Base-by-base conservation (phyloP, 202 grass and related monocot species). In the Setaria viridis region DNA sequence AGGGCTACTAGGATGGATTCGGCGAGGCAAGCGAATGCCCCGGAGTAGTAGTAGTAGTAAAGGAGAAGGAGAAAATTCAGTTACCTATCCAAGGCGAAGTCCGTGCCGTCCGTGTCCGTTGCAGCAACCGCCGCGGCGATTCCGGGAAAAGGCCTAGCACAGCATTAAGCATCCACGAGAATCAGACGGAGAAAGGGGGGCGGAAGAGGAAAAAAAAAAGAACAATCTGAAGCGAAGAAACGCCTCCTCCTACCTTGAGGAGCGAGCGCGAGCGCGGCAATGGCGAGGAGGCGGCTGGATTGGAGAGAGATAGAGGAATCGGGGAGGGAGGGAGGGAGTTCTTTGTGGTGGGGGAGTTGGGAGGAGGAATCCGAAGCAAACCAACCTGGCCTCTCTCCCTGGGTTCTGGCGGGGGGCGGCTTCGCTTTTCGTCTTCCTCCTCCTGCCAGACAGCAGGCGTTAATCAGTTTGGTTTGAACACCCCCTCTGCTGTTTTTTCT, bases 111-210 rank as follows among this genome's bases (percentile, higher is more conserved):
- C 3, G 67, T 4, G 53, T 5, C 9, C 67, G 67, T 45, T 45
- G 67, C 53, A 45, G 69, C 43, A 72, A 32, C 70, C 45, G 70
- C 17, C 25, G 46, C 45, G 13, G 45, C 70, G 70, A 47, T 72
- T 3, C 12, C n/a, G 68, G 68, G 1, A 5, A 1, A 25, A 9
- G 49, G 49, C 37, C 68, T 71, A 71, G 43, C 1, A 29, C n/a
- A 48, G 43, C 2, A 30, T 57, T 57, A 9, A 57, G 55, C 55
- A 3, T 3, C 6, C 20, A 58, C 6, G 20, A 21, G 37, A 59
- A 59, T 59, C 56, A 59, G 54, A 1, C 14, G 50, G 34, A 35
- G 34, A 35, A 35, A 35, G 3, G 34, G 34, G 34, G 37, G 37
- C 4, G 37, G 37, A 39, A 35, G 4, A 4, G 4, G 3, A 4